phyloP scores from a whole-genome alignment of 345 rosid species.

The Conringia planisiliqua region DNA sequence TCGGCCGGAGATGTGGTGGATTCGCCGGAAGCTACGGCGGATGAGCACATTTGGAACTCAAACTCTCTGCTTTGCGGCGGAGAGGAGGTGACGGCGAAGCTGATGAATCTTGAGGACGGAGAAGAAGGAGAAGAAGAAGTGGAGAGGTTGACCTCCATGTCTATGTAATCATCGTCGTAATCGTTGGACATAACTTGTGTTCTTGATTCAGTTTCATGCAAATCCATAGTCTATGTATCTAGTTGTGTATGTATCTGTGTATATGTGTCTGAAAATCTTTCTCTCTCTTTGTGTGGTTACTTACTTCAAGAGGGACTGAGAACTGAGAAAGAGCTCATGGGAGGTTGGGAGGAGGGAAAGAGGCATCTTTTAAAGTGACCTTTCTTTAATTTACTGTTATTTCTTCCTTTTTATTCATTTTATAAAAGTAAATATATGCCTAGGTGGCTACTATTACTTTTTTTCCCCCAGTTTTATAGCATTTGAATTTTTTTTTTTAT shows the following conservation, averaged over 20 bases:
- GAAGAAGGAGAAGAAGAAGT: slow-evolving; percentile 44
- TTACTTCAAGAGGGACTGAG: slow-evolving; percentile 25
- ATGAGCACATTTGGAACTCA: slow-evolving; percentile 74
- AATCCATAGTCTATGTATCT: slow-evolving; percentile 9
- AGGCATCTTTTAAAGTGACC: slow-evolving; percentile 37
- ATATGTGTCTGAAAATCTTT: slow-evolving; percentile 17
- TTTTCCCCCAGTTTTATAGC: not conserved
- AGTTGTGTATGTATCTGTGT: slow-evolving; percentile 11
- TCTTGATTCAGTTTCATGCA: slow-evolving; percentile 34
- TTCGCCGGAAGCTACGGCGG: slow-evolving; percentile 38
- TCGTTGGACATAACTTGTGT: slow-evolving; percentile 28
- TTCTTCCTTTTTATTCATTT: not conserved
- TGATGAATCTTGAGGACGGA: slow-evolving; percentile 28
- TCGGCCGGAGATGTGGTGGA: slow-evolving; percentile 65
- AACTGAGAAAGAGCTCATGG: slow-evolving; percentile 28
- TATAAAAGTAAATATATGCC: not conserved
- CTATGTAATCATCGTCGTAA: slow-evolving; percentile 66
- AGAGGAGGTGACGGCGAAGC: slow-evolving; percentile 46
- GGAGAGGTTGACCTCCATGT: slow-evolving; percentile 56
- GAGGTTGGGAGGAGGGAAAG: slow-evolving; percentile 34
- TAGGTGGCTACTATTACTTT: slow-evolving; percentile 19
- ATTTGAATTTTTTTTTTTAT: not conserved
- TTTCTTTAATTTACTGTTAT: slow-evolving; percentile 11
- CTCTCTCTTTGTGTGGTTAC: slow-evolving; percentile 16
- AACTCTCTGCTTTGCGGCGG: slow-evolving; percentile 71